Evolutionary conservation across 257 asterid species (phyloP).

Genomic region (Fraxinus pennsylvanica): DNA sequence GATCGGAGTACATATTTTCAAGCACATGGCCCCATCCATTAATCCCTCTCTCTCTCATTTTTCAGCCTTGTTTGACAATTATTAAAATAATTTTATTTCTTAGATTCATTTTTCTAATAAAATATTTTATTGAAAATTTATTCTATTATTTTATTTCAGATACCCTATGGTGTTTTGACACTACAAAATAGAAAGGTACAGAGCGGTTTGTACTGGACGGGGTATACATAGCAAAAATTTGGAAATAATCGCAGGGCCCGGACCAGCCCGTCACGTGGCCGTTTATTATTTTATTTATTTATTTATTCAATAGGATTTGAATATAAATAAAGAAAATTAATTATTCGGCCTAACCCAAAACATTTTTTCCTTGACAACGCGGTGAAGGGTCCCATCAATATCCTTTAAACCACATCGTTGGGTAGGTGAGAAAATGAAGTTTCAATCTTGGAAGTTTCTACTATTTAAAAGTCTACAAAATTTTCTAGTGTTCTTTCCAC

Average conservation of each 20-base stretch:
- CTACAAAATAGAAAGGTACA: no score
- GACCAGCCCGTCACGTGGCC: not conserved
- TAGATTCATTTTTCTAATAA: no score
- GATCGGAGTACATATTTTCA: not conserved
- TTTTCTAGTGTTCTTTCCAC: not conserved
- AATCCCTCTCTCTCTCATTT: not conserved
- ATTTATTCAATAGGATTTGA: not conserved
- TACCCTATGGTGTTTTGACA: no score
- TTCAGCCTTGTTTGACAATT: no score
- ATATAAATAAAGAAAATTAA: not conserved
- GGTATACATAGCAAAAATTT: not conserved
- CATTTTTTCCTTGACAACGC: not conserved
- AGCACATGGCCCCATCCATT: not conserved
- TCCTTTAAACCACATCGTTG: not conserved
- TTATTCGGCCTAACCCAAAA: not conserved
- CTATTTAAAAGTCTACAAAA: not conserved
- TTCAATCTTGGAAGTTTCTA: slow-evolving; percentile 4
- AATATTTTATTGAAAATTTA: no score
- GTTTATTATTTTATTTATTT: not conserved
- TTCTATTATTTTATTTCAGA: no score
- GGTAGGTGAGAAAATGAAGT: slow-evolving; percentile 2
- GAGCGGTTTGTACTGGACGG: not conserved
- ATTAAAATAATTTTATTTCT: no score
- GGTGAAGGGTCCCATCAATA: slow-evolving; percentile 4
- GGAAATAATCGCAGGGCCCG: not conserved